phyloP scores from a whole-genome alignment of 805 yeast genomes.

The Schwanniomyces polymorphus region DNA sequence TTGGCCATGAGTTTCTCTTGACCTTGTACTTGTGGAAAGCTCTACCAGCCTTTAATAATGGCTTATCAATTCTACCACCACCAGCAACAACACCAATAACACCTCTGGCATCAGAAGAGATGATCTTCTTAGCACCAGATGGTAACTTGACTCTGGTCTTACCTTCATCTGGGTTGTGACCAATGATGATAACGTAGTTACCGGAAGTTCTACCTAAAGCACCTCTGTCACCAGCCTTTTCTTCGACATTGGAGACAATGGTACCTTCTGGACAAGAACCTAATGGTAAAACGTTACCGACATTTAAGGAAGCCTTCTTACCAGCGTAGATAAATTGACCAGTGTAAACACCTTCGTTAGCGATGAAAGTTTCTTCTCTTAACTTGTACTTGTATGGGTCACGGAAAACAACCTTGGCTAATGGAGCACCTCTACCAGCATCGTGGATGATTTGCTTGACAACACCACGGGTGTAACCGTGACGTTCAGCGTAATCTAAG shows the following conservation, averaged over 20 bases:
- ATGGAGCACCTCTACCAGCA: slow-evolving; percentile 99
- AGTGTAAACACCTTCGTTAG: slow-evolving; percentile 99
- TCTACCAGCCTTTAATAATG: slow-evolving; percentile 99
- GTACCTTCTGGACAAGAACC: slow-evolving; percentile 99
- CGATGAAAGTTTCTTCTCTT: slow-evolving; percentile 98
- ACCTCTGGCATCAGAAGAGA: slow-evolving; percentile 97
- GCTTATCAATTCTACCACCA: slow-evolving; percentile 99
- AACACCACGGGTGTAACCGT: slow-evolving; percentile 99
- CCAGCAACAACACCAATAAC: slow-evolving; percentile 99
- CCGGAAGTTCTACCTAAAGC: slow-evolving; percentile 99
- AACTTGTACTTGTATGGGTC: slow-evolving; percentile 98
- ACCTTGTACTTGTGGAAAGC: slow-evolving; percentile 99
- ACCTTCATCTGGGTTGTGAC: slow-evolving; percentile 99
- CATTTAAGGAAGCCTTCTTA: slow-evolving; percentile 94
- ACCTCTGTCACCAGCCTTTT: slow-evolving; percentile 99
- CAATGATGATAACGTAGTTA: slow-evolving; percentile 97
- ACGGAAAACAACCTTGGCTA: slow-evolving; percentile 98
- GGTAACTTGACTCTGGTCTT: slow-evolving; percentile 99
- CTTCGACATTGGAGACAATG: slow-evolving; percentile 97
- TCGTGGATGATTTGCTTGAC: slow-evolving; percentile 99
- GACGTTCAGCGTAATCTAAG: slow-evolving; percentile 98
- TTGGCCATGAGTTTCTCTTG: slow-evolving; percentile 99
- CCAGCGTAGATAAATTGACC: slow-evolving; percentile 99
- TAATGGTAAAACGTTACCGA: slow-evolving; percentile 96
- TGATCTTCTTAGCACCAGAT: slow-evolving; percentile 97